Evolutionary conservation across 2,329 filamentous ascomycete species (phyloP), one percentile per base, ranked within the genome.

Genomic region (Pleurostoma richardsiae): DNA sequence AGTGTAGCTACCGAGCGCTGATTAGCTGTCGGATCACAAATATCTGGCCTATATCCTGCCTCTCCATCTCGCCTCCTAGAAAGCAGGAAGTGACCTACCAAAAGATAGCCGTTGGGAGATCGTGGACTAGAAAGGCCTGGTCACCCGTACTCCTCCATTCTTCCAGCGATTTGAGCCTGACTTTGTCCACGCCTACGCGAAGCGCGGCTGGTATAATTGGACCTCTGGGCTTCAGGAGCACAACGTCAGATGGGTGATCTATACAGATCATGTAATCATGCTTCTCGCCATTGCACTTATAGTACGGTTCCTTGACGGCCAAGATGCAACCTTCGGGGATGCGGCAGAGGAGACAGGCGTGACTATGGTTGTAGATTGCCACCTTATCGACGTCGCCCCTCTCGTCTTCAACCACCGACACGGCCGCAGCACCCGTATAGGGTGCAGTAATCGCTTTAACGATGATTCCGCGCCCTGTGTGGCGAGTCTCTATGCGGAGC

Each of bases 231-330:
- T 56, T 45, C 11, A 68, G 48, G 2, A 62, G 50, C 1, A 65
- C 44, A 6, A 62, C 54, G 42, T 67, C 64, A 0, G 62, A 62
- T 0, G 63, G 62, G 36, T 68, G 64, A 27, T 67, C 65, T 5
- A 66, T 58, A 40, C 60, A 65, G 27, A 69, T 58, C 56, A 65
- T 58, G 30, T 55, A 59, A 40, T 66, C 62, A 27, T 52, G 46
- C 3, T 55, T 44, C 2, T 42, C 43, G 19, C 59, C 60, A 33
- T 62, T 61, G 44, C 55, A 57, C n/a, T 59, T 59, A 53, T 65
- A 66, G 33, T 63, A 67, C 1, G 66, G 65, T 44, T 68, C 65
- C 46, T 68, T 68, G 49, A 68, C 44, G 4, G 64, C 61, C 0
- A 66, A 51, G 2, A 65, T 47, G 5, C 55, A 61, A 0, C 59